Percentiles rank a stretch among this genome's conserved stretches.
These are phyloP conservation scores for Kurtzmaniella cleridarum DNA, from an alignment of 805 yeast genomes.

Conservation along the genomic window DNA sequence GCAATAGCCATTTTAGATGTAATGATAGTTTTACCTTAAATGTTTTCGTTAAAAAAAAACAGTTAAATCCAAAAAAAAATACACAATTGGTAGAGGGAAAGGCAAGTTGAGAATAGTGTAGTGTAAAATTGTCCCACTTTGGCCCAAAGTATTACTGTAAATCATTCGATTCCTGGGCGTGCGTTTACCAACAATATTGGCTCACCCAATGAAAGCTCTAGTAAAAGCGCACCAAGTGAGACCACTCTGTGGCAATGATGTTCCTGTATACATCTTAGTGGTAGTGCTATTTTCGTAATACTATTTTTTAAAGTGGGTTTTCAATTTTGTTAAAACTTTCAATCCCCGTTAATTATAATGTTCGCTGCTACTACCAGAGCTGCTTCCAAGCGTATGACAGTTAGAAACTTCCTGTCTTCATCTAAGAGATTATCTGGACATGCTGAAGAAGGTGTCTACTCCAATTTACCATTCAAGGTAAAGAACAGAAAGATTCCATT, in stretches of 20 bases:
- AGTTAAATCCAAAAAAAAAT: not conserved
- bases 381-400: slow-evolving; percentile 5
- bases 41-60: not conserved
- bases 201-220: slow-evolving; percentile 1
- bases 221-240: not conserved
- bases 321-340: not conserved
- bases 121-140: not conserved
- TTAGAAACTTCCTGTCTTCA: slow-evolving; percentile 44
- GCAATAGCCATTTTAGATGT: slow-evolving; percentile 59
- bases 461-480: slow-evolving; percentile 91
- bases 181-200: not conserved
- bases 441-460: slow-evolving; percentile 65
- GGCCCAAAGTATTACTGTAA: not conserved
- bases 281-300: too few species aligned
- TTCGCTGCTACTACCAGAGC: slow-evolving; percentile 16
- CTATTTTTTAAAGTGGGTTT: too few species aligned
- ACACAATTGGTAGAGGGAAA: not conserved
- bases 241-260: too few species aligned
- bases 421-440: slow-evolving; percentile 34
- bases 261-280: too few species aligned
- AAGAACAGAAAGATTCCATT: slow-evolving; percentile 90
- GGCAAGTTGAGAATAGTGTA: not conserved
- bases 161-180: slow-evolving; percentile 2
- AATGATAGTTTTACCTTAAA: not conserved
- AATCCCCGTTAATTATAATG: slow-evolving; percentile 10